phyloP scores from a whole-genome alignment of 371 early-diverging fungal species.

The Coemansia sp. region DNA sequence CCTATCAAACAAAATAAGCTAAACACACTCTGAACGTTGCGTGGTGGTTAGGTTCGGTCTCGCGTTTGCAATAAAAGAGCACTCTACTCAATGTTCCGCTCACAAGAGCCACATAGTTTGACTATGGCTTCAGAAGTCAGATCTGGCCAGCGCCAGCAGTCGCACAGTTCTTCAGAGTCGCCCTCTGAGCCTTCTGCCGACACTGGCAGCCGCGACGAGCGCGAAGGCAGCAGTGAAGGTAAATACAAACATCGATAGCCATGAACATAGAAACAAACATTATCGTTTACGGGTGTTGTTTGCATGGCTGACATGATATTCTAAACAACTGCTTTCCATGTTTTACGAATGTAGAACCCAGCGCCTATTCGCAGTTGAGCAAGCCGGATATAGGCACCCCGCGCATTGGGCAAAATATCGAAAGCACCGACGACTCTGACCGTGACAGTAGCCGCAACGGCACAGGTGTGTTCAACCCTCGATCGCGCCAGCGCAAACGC shows the following conservation, averaged over 20 bases:
- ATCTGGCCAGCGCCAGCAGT: conserved; percentile 13
- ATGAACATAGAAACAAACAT: background rate
- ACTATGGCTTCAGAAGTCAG: background rate
- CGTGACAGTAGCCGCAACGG: conserved; percentile 4
- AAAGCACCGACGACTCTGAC: conserved; percentile 18
- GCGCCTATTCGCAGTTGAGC: background rate
- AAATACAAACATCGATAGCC: conserved; percentile 1
- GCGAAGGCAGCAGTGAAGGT: conserved; percentile 10
- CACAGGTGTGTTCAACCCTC: background rate
- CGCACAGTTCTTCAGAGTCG: background rate
- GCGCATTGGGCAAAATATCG: conserved; percentile 8
- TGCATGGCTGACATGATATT: background rate
- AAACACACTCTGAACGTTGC: no score
- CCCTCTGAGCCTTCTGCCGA: conserved; percentile 3
- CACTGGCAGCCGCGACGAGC: conserved; percentile 5
- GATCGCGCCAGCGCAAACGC: conserved; percentile 10
- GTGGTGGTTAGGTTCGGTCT: no score
- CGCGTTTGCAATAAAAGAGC: conserved; percentile 6
- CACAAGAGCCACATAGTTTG: conserved; percentile 17
- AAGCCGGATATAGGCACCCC: background rate
- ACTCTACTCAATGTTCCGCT: conserved; percentile 11
- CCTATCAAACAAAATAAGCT: no score
- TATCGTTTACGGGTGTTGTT: background rate
- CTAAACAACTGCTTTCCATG: conserved; percentile 4
- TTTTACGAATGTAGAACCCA: conserved; percentile 2